Conservation (phyloP, 805 yeast species). For the Ogataea methanolica region DNA sequence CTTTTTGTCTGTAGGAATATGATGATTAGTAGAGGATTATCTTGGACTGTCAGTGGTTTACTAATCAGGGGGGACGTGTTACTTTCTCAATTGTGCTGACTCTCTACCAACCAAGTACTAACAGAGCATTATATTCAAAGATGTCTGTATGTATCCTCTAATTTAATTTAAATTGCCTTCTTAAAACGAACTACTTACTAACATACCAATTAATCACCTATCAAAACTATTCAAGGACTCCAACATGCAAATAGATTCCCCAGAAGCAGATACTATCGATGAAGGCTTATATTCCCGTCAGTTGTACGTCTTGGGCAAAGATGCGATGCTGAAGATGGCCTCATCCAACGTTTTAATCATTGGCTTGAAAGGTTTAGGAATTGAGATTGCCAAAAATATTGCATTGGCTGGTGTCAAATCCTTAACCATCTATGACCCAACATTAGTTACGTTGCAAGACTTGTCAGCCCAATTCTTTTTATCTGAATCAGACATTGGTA, state of each 20-base stretch:
- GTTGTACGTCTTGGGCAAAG: slow-evolving; percentile 92
- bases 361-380: slow-evolving; percentile 90
- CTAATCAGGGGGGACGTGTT: too few relatives aligned
- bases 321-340: slow-evolving; percentile 97
- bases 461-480: slow-evolving; percentile 89
- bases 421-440: slow-evolving; percentile 78
- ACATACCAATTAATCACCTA: neutral
- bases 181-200: neutral
- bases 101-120: neutral
- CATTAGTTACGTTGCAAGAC: slow-evolving; percentile 60
- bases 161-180: too few relatives aligned
- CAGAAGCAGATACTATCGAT: slow-evolving; percentile 57
- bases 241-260: slow-evolving; percentile 40
- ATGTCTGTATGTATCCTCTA: neutral
- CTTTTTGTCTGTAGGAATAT: too few relatives aligned
- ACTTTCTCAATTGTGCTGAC: too few relatives aligned
- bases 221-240: slow-evolving; percentile 21
- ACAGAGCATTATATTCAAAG: neutral
- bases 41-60: too few relatives aligned
- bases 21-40: too few relatives aligned
- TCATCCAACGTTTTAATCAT: slow-evolving; percentile 85
- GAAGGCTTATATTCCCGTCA: slow-evolving; percentile 96
- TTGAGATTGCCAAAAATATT: slow-evolving; percentile 94
- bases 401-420: slow-evolving; percentile 97
- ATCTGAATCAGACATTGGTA: slow-evolving; percentile 66